Percentiles rank a stretch among this genome's conserved stretches.
Conservation (phyloP, 2,329 filamentous ascomycete species). For the Grosmannia serpens region DNA sequence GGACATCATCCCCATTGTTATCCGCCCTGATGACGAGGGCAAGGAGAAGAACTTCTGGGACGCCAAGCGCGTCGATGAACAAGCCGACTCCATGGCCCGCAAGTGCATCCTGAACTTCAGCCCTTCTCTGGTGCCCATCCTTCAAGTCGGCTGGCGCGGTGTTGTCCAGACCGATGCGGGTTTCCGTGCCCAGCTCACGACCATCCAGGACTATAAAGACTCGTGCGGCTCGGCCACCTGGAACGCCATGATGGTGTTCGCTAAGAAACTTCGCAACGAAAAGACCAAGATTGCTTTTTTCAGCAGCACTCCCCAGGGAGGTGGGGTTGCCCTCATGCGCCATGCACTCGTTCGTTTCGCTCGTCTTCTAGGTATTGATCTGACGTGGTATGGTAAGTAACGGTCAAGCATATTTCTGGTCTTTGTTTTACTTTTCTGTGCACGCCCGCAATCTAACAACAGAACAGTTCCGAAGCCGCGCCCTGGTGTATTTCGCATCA, state of each 20-base stretch:
- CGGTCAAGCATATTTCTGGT: background rate
- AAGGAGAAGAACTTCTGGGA: conserved; percentile 35
- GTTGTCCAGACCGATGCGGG: conserved; percentile 59
- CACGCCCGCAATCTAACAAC: background rate
- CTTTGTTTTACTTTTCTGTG: background rate
- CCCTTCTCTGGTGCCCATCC: conserved; percentile 56
- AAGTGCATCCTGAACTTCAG: conserved; percentile 71
- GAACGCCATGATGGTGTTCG: conserved; percentile 52
- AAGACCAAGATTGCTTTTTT: conserved; percentile 66
- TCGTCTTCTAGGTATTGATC: conserved; percentile 52
- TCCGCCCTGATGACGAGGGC: conserved; percentile 36
- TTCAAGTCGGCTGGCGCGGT: conserved; percentile 57
- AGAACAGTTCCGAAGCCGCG: conserved; percentile 60
- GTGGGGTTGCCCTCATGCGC: conserved; percentile 71
- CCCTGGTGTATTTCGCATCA: conserved; percentile 69
- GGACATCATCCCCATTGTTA: conserved; percentile 62
- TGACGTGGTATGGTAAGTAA: conserved; percentile 56
- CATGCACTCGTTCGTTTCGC: conserved; percentile 66
- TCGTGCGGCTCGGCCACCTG: conserved; percentile 54
- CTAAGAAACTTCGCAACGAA: conserved; percentile 47
- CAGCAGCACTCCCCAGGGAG: conserved; percentile 71
- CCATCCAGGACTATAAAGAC: conserved; percentile 44
- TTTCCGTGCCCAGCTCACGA: conserved; percentile 48
- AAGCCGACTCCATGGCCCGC: conserved; percentile 69
- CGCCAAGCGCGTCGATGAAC: conserved; percentile 58